Conservation (phyloP, 768 basidiomycete genomes). For the Hortiboletus campestris region DNA sequence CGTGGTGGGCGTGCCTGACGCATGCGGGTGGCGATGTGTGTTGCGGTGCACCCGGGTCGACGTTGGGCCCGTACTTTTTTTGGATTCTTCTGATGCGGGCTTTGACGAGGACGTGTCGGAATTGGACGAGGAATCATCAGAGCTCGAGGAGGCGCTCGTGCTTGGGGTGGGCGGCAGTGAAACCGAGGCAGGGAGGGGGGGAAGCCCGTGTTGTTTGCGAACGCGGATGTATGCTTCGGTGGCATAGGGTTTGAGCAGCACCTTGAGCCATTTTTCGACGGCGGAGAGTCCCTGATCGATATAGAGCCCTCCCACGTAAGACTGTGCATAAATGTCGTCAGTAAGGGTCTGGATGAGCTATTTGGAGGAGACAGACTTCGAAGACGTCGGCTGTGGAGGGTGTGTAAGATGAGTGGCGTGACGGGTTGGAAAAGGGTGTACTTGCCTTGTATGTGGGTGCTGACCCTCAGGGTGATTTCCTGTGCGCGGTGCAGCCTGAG, state of each 20-base stretch:
- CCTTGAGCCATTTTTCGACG: conserved; percentile 57
- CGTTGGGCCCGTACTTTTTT: background rate
- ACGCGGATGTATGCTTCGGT: conserved; percentile 59
- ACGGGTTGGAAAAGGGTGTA: background rate
- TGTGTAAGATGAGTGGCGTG: conserved; percentile 3
- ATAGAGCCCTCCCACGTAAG: conserved; percentile 79
- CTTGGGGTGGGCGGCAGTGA: conserved; percentile 19
- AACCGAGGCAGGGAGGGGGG: conserved; percentile 36
- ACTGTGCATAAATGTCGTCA: conserved; percentile 37
- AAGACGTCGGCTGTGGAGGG: conserved; percentile 64
- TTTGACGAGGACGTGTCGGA: background rate
- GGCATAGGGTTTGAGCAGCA: conserved; percentile 64
- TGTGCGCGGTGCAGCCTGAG: conserved; percentile 72
- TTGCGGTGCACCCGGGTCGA: conserved; percentile 13
- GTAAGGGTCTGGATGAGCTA: background rate
- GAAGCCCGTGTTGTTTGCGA: conserved; percentile 65
- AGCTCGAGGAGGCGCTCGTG: conserved; percentile 19
- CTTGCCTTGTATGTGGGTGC: conserved; percentile 70
- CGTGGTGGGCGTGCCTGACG: conserved; percentile 29
- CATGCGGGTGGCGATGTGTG: conserved; percentile 11
- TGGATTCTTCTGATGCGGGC: background rate
- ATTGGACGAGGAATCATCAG: background rate
- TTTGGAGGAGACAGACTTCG: conserved; percentile 48
- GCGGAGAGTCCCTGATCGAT: conserved; percentile 61
- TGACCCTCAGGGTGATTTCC: conserved; percentile 66